Conservation (phyloP, 2,329 filamentous ascomycete species). For the Calonectria hawksworthii region DNA sequence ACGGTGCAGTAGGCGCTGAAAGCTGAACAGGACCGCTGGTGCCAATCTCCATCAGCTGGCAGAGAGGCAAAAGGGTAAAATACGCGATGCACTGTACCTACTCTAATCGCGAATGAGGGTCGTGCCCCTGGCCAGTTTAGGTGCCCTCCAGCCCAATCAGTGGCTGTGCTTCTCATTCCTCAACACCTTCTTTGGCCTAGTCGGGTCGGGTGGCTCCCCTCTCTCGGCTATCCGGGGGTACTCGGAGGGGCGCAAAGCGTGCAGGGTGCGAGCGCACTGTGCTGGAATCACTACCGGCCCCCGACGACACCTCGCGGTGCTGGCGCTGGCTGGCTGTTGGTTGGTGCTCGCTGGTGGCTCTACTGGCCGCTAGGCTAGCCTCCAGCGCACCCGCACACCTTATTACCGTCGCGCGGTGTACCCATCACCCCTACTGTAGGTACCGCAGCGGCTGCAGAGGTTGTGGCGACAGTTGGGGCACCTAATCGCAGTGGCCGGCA, state of each 20-base stretch:
- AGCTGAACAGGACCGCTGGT: background rate
- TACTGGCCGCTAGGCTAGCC: conserved; percentile 4
- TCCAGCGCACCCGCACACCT: conserved; percentile 10
- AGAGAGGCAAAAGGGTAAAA: conserved; percentile 16
- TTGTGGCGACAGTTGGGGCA: background rate
- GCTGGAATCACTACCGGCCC: background rate
- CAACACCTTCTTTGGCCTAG: background rate
- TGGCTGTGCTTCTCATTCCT: conserved; percentile 23
- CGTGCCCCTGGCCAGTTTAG: conserved; percentile 6
- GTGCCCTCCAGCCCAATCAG: conserved; percentile 8
- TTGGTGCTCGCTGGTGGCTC: background rate
- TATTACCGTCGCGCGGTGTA: background rate
- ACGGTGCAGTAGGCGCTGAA: background rate
- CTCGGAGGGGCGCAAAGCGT: background rate
- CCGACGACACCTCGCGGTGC: background rate
- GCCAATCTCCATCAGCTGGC: conserved; percentile 11
- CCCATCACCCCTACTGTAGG: background rate
- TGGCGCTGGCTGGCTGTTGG: background rate
- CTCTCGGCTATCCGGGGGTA: conserved; percentile 7
- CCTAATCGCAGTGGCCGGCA: background rate
- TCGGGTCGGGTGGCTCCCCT: background rate
- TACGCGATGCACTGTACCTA: background rate
- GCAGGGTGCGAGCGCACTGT: conserved; percentile 3
- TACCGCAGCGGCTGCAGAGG: background rate
- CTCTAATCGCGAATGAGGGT: conserved; percentile 11